Base-by-base conservation (phyloP, 169 alveolate species). In the Plasmodium vinckei region DNA sequence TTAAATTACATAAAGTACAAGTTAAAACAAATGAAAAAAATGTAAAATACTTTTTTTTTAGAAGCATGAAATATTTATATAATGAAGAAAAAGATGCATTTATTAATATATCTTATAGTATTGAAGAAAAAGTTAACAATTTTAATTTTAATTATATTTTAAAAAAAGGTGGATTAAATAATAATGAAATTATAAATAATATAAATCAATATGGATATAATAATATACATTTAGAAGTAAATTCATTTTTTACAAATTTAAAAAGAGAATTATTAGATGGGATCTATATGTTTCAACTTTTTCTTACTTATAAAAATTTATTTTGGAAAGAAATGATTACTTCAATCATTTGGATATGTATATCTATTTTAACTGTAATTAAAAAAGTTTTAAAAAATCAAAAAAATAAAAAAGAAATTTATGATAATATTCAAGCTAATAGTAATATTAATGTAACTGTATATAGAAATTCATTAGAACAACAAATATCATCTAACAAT, bases 281-380 rank as follows among this genome's bases (percentile, higher is more conserved):
- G 0, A 92, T 94, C 1, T 94, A 92, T 88, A 90, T 94, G 91
- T 73, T 94, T 86, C 96, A 94, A 64, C 65, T 94, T 64, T 94
- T 79, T 77, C 88, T 94, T 39, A 94, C 94, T 2, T 57, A 88
- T 21, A 94, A 94, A 54, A 91, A 92, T 72, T 79, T 94, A 12
- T 94, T 89, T 68, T 94, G 96, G 96, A 92, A 92, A 79, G 93
- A 93, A 69, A 61, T 87, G 44, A 94, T 94, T 49, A 91, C 95
- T 5, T 94, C 96, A 1, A 92, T 94, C 13, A 92, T 94, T 33
- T 94, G 96, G 96, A 91, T 93, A 5, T 21, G 64, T 10, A 94
- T 93, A 67, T 88, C 93, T 2, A 1, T 92, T 17, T 57, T 90
- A 75, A 92, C 93, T 27, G 93, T 94, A 12, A 67, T 88, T 1